These are phyloP conservation scores for Podaxis sp. DNA, from an alignment of 768 basidiomycete genomes.

Conservation along the genomic window DNA sequence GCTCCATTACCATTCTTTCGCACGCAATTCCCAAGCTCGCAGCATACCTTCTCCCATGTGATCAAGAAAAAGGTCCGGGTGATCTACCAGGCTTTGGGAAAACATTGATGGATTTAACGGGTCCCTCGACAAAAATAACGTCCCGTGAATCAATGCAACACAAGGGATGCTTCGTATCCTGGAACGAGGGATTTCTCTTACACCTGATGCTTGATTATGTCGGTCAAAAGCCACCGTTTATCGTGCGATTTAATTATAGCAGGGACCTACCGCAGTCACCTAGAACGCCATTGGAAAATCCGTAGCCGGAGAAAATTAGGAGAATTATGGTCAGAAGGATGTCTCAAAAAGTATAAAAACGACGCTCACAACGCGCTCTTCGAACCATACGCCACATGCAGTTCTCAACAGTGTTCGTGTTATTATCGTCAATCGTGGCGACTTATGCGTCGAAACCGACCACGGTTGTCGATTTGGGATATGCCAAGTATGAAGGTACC, in stretches of 20 bases:
- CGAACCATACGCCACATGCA: not conserved
- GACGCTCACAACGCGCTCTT: not conserved
- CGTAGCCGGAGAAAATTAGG: no score
- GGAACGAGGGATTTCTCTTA: not conserved
- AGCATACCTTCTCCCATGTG: not conserved
- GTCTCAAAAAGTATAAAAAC: not conserved
- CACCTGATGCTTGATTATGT: not conserved
- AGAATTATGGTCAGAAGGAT: no score
- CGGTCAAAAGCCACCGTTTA: not conserved
- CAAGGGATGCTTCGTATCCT: not conserved
- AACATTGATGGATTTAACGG: not conserved
- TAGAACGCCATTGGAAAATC: not conserved
- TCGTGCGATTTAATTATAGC: not conserved
- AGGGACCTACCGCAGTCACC: not conserved
- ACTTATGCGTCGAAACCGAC: not conserved
- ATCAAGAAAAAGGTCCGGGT: not conserved
- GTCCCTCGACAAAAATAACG: not conserved
- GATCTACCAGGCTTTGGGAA: not conserved
- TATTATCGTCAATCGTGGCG: not conserved
- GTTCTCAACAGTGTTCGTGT: not conserved
- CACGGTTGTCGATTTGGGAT: slow-evolving; percentile 36
- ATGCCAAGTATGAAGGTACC: slow-evolving; percentile 38
- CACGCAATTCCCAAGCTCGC: not conserved
- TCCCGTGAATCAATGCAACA: not conserved
- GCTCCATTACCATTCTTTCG: not conserved